Evolutionary conservation across 352 stramenopile species (phyloP), one percentile per base, ranked within the genome.

Genomic region (Globisporangium carolinianum): DNA sequence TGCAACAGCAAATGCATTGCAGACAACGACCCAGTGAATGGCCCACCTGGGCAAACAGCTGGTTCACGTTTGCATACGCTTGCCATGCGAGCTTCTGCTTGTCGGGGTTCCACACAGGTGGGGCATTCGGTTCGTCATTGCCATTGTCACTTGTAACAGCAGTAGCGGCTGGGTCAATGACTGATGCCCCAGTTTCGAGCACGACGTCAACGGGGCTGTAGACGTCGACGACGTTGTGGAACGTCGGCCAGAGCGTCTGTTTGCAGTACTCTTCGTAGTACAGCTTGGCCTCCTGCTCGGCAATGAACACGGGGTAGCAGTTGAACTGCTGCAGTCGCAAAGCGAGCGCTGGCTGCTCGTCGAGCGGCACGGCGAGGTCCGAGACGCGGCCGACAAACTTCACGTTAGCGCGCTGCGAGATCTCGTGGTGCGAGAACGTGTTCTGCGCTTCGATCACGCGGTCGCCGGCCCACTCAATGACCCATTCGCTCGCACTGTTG

Each of bases 221-320:
- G 10, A 90, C 72, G 58, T 98, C 96, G 32, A 98, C 83, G 7
- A 98, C 89, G 70, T 98, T 97, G 74, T 99, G 96, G 65, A 99
- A 94, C 38, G 97, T 89, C 6, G 95, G 94, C 96, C 96, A 99
- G 11, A 99, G 83, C 8, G 97, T 87, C 58, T 96, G 88, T 72
- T 99, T 98, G 78, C 96, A 99, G 72, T 98, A 99, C 50, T 90
- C 87, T 72, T 98, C 91, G 51, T 89, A 92, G 60, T 85, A 87
- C 5, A 87, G 58, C 54, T 79, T 79, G 8, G 77, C 79, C 48
- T 88, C 79, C 5, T 84, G 69, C 1, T 60, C 36, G 4, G 68
- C 57, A 8, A 87, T 57, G 53, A 88, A 89, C 24, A 91, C 76
- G 0, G 81, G 79, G 43, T 69, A 89, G 65, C 81, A 91, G 53